phyloP scores from a whole-genome alignment of 2,329 filamentous ascomycete species.

The Blumeria graminis region DNA sequence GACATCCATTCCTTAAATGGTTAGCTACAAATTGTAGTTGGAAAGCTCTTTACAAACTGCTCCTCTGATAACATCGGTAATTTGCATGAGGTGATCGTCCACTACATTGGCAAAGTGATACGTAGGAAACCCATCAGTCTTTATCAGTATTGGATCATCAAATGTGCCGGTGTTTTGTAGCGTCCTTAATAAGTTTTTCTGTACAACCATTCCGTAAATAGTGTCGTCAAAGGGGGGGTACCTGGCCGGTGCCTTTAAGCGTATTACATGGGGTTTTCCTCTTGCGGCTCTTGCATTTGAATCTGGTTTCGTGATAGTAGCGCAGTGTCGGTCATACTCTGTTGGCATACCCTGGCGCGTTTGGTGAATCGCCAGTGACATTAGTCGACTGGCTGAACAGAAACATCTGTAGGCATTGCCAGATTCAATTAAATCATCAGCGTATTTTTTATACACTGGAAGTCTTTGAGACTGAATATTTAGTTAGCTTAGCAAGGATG shows the following conservation, averaged over 20 bases:
- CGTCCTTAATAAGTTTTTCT: slow-evolving; percentile 16
- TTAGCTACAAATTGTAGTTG: not conserved
- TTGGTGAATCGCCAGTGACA: slow-evolving; percentile 37
- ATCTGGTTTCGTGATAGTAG: slow-evolving; percentile 37
- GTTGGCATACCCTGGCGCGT: slow-evolving; percentile 32
- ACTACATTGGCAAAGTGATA: slow-evolving; percentile 96
- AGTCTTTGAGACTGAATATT: slow-evolving; percentile 51
- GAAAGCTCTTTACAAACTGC: slow-evolving; percentile 26
- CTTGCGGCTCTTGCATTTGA: slow-evolving; percentile 43
- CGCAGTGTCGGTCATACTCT: slow-evolving; percentile 52
- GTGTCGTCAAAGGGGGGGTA: slow-evolving; percentile 49
- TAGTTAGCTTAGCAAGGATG: slow-evolving; percentile 4
- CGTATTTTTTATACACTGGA: slow-evolving; percentile 45
- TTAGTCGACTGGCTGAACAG: slow-evolving; percentile 50
- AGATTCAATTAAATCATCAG: slow-evolving; percentile 39
- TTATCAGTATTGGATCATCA: slow-evolving; percentile 76
- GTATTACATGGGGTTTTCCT: slow-evolving; percentile 52
- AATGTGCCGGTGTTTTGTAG: slow-evolving; percentile 15
- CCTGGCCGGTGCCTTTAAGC: slow-evolving; percentile 40
- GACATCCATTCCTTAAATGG: slow-evolving; percentile 64
- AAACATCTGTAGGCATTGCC: slow-evolving; percentile 84
- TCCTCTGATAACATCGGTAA: slow-evolving; percentile 85
- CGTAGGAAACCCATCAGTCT: slow-evolving; percentile 77
- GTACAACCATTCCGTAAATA: slow-evolving; percentile 46
- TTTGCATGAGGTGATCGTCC: slow-evolving; percentile 84